Percentiles rank a stretch among this genome's conserved stretches.
Conservation (phyloP, 352 stramenopile genomes). For the Lagenidium giganteum region DNA sequence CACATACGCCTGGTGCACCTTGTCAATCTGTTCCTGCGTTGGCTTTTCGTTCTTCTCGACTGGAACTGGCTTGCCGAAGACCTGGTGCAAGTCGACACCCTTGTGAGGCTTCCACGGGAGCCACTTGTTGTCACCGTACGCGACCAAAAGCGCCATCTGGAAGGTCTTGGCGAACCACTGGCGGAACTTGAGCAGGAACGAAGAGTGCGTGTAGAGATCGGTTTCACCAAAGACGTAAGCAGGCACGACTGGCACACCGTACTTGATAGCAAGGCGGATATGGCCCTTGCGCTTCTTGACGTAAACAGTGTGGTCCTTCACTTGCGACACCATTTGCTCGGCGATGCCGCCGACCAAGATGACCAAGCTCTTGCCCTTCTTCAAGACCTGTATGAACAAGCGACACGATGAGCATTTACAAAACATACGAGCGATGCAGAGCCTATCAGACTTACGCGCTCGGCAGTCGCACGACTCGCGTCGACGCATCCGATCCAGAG, state of each 20-base stretch:
- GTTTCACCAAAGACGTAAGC: slow-evolving; percentile 82
- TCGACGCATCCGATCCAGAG: slow-evolving; percentile 79
- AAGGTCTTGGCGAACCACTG: slow-evolving; percentile 68
- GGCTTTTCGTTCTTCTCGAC: slow-evolving; percentile 58
- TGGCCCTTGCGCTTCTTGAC: slow-evolving; percentile 81
- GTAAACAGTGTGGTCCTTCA: slow-evolving; percentile 70
- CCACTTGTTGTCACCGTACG: slow-evolving; percentile 53
- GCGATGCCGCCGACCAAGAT: slow-evolving; percentile 78
- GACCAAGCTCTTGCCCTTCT: slow-evolving; percentile 66
- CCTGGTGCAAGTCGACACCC: slow-evolving; percentile 52
- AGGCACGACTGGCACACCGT: slow-evolving; percentile 69
- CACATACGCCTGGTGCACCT: slow-evolving; percentile 61
- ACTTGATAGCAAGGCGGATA: slow-evolving; percentile 69
- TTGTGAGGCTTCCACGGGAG: slow-evolving; percentile 52
- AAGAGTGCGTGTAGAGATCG: slow-evolving; percentile 77
- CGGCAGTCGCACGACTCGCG: slow-evolving; percentile 50
- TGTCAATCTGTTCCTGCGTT: slow-evolving; percentile 56
- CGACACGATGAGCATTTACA: not conserved
- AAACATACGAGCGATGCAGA: not conserved
- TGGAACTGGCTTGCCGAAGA: slow-evolving; percentile 68
- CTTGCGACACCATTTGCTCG: slow-evolving; percentile 79
- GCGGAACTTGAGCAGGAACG: slow-evolving; percentile 69
- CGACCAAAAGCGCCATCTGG: slow-evolving; percentile 50
- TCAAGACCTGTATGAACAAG: slow-evolving; percentile 37
- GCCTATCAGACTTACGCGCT: slow-evolving; percentile 17